Evolutionary conservation across 495 filamentous ascomycete species (phyloP), one percentile per base, ranked within the genome.

Genomic region (Hyphodiscus hymeniophilus): DNA sequence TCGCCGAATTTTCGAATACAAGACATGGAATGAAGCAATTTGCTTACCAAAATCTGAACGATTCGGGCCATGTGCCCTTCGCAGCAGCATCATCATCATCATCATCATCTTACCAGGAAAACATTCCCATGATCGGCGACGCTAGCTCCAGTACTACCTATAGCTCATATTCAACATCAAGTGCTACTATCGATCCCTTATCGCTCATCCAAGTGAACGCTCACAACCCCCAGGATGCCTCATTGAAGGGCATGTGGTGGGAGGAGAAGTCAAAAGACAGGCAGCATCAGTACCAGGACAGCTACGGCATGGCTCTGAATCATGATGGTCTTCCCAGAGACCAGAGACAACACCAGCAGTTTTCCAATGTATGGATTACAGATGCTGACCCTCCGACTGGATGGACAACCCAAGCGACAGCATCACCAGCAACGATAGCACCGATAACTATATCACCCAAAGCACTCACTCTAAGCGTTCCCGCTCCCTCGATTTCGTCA

Each of bases 401-500:
- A n/a, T 60, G 58, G 48, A 26, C 44, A 28, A 18, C 45, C 3
- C 23, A 49, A 15, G 3, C 24, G 1, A 20, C 39, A 12, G 15
- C 18, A 13, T n/a, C 43, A 24, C 18, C 45, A 5, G 16, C 45
- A 13, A 6, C 22, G 1, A 17, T 38, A 10, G n/a, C 15, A 10
- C 28, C 51, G 34, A 49, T 23, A 12, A 57, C 50, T 7, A 47
- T 57, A 7, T 57, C 58, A 20, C 54, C 54, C 12, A 54, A 55
- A 38, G 45, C 42, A 5, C 42, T 60, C 34, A 52, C 43, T n/a
- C 32, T 60, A 17, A 48, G 46, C 16, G 38, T 54, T 10, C 40
- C 50, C 7, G 30, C 42, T 2, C 16, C 43, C 12, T 18, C 45
- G 10, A n/a, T 54, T 15, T 57, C 54, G 15, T 38, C 36, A 20